Base-by-base conservation (phyloP, 768 basidiomycete species). In the Phaffia tasmanica region DNA sequence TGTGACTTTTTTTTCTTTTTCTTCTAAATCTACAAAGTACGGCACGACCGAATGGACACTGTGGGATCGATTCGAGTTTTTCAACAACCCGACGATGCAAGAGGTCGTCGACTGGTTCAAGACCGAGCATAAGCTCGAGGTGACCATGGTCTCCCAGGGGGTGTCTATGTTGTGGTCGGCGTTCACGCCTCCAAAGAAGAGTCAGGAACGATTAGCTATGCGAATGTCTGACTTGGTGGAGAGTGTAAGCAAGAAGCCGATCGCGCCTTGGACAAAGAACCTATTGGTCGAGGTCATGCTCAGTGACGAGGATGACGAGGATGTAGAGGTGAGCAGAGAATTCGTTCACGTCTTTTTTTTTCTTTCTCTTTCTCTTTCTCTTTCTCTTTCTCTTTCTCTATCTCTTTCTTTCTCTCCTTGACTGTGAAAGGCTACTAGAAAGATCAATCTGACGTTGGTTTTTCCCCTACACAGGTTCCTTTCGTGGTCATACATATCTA, bases 91-190 rank as follows among this genome's bases (percentile, higher is more conserved):
- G 4, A 89, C 91, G 5, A 81, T 99, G 68, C 80, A 85, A 72
- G 86, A 95, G 21, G 84, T 99, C 74, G 76, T 94, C 42, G 76
- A 83, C 63, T 90, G 83, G 83, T 97, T 98, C 83, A 80, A 84
- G 78, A 80, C 80, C 58, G 82, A 86, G 67, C 88, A 98, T 76
- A 85, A 85, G 42, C 84, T 98, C 46, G 86, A 91, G 48, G 55
- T 98, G 61, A 85, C 84, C 61, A 99, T 99, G 95, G 89, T 97
- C 69, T 92, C 89, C 73, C 88, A 91, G 75, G 94, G 92, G 51
- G 93, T 97, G 46, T 92, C 90, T 74, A 94, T 98, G 93, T 80
- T 98, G 42, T 98, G 93, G 91, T 92, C 89, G 69, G 85, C 88
- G 46, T 99, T 94, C 77, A 82, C 89, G 62, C 86, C 85, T 63